Evolutionary conservation across 257 asterid species (phyloP).

Genomic region (Rubia yunnanensis): DNA sequence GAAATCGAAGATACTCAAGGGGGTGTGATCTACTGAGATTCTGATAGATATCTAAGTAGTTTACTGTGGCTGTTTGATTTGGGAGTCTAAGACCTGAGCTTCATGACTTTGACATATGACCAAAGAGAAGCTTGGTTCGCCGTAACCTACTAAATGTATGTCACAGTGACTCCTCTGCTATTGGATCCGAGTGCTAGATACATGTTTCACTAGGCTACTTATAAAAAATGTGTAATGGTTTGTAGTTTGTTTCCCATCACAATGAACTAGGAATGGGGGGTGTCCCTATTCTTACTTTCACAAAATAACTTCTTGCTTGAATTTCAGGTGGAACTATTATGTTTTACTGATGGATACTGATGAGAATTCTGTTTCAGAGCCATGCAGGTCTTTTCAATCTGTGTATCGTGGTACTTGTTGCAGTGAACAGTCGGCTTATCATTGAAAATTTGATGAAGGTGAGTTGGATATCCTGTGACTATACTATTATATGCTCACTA

Average conservation of each 20-base stretch:
- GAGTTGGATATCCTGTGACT: slow-evolving; percentile 10
- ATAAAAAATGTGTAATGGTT: not conserved
- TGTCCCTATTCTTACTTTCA: not conserved
- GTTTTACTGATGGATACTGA: slow-evolving; percentile 18
- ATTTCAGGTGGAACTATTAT: not conserved
- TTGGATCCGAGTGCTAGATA: not conserved
- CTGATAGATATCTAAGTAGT: not conserved
- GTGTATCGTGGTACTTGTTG: slow-evolving; percentile 96
- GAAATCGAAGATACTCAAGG: not conserved
- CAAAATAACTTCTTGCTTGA: not conserved
- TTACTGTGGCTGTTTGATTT: not conserved
- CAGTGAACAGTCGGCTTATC: slow-evolving; percentile 95
- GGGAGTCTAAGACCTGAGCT: not conserved
- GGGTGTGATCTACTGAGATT: not conserved
- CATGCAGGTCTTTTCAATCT: slow-evolving; percentile 99
- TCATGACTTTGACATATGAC: not conserved
- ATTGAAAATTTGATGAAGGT: slow-evolving; percentile 99
- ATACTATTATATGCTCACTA: not conserved
- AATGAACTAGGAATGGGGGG: not conserved
- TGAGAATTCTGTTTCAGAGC: slow-evolving; percentile 55
- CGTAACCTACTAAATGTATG: not conserved
- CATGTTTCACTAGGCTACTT: too few relatives aligned
- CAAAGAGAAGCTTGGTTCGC: not conserved
- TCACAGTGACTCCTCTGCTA: not conserved
- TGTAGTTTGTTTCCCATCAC: not conserved